phyloP scores from a whole-genome alignment of 306 rosid genomes.

The Fragaria nilgerrensis region DNA sequence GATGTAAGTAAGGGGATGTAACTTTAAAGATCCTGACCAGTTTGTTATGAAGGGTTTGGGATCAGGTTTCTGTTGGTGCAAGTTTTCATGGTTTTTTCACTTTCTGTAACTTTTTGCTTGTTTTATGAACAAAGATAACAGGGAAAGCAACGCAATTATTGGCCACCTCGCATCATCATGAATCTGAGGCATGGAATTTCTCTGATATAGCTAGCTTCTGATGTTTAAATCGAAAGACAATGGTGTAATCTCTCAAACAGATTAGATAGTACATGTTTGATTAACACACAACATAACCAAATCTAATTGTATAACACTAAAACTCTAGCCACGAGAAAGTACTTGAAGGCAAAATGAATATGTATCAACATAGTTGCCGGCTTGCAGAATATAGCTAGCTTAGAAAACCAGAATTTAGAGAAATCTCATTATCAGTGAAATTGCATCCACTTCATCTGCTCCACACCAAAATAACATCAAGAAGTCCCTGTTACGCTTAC shows the following conservation, averaged over 20 bases:
- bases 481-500: neutral
- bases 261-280: too few species aligned
- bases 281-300: too few species aligned
- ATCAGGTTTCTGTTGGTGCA: neutral
- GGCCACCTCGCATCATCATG: neutral
- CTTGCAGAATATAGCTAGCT: neutral
- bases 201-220: neutral
- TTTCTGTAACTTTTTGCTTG: neutral
- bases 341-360: neutral
- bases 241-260: too few species aligned
- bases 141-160: slow-evolving; percentile 6
- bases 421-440: neutral
- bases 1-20: slow-evolving; percentile 5
- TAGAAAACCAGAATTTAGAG: neutral
- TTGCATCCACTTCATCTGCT: neutral
- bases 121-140: slow-evolving; percentile 9
- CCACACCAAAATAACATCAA: neutral
- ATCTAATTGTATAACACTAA: too few species aligned
- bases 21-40: slow-evolving; percentile 10
- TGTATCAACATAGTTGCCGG: neutral
- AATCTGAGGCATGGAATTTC: neutral
- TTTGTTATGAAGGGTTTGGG: slow-evolving; percentile 5
- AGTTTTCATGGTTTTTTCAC: neutral
- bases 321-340: too few species aligned
- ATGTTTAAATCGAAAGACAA: too few species aligned